A percentile compares a stretch with the other conserved stretches of the same genome.
phyloP scores from a whole-genome alignment of 2,329 filamentous ascomycete species.

The Calonectria henricotiae region DNA sequence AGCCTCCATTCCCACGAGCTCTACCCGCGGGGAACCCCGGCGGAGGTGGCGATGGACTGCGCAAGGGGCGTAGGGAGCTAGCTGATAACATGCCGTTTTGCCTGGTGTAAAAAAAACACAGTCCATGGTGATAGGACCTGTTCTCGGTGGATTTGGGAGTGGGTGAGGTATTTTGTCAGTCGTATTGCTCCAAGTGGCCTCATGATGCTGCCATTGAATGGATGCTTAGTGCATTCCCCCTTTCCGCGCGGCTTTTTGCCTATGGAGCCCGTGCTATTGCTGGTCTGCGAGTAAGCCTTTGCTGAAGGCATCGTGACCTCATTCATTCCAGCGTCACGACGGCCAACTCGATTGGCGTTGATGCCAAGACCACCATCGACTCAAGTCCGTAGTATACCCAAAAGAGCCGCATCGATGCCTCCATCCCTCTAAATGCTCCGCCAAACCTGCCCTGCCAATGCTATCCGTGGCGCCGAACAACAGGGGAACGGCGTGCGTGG shows the following conservation, averaged over 20 bases:
- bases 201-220: slow-evolving; percentile 19
- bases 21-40: slow-evolving; percentile 36
- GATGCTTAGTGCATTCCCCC: not conserved
- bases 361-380: slow-evolving; percentile 18
- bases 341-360: not conserved
- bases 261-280: not conserved
- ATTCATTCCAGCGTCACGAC: not conserved
- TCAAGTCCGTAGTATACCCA: slow-evolving; percentile 12
- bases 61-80: not conserved
- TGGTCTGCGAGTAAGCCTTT: not conserved
- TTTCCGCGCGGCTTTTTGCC: slow-evolving; percentile 3
- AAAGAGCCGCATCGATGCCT: slow-evolving; percentile 31
- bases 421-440: not conserved
- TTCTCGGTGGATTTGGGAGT: not conserved
- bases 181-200: slow-evolving; percentile 26
- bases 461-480: not conserved
- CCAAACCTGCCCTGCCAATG: slow-evolving; percentile 19
- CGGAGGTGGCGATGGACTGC: slow-evolving; percentile 30
- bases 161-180: slow-evolving; percentile 28
- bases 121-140: slow-evolving; percentile 17
- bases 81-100: slow-evolving; percentile 8
- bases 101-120: not conserved
- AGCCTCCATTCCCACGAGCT: slow-evolving; percentile 32
- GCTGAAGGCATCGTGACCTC: not conserved
- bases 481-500: slow-evolving; percentile 15